Evolutionary conservation across 228 moss, liverwort and hornwort genomes (phyloP), one percentile per base, ranked within the genome.

Genomic region (Sphagnum fallax): DNA sequence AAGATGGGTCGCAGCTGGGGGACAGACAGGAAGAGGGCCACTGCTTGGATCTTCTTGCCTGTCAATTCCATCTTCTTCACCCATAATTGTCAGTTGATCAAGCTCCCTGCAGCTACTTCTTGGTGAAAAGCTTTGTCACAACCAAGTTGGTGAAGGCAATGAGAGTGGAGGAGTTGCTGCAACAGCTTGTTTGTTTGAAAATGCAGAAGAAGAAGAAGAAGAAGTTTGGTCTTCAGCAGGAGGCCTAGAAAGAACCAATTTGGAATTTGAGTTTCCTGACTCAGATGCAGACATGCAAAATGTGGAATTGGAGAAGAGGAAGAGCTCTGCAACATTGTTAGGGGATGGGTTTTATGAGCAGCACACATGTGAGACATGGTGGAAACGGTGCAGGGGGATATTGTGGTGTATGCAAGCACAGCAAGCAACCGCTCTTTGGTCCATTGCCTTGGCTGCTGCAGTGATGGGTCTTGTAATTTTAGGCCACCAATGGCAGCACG

Each of bases 401-500:
- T 75, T 85, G 63, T 89, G 89, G 81, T 86, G 84, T 76, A 80
- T 83, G 71, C 81, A 90, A 77, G 78, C 87, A 47, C 88, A 88
- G 53, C 93, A 93, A 72, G 90, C 90, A 49, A 91, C 85, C 70
- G 89, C 91, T 53, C 81, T 91, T 51, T 97, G 97, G 93, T 93
- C 93, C 65, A 80, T 97, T 60, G 97, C 97, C 5, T 76, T 97
- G 61, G 97, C 97, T 60, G 97, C 93, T 0, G 93, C 97, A 60
- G 93, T 97, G 73, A 93, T 93, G 93, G 97, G 97, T 60, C 78
- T 97, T 58, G 88, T 91, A 61, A 93, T 97, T 73, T 85, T 97
- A 60, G 97, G 97, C 63, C 93, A 97, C 67, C 91, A 91, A 68
- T 97, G 97, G 97, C 97, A 97, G 76, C 87, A 90, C 62, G 91